Base-by-base conservation (phyloP, 2,329 filamentous ascomycete genomes). In the Cryoendolithus antarcticus region DNA sequence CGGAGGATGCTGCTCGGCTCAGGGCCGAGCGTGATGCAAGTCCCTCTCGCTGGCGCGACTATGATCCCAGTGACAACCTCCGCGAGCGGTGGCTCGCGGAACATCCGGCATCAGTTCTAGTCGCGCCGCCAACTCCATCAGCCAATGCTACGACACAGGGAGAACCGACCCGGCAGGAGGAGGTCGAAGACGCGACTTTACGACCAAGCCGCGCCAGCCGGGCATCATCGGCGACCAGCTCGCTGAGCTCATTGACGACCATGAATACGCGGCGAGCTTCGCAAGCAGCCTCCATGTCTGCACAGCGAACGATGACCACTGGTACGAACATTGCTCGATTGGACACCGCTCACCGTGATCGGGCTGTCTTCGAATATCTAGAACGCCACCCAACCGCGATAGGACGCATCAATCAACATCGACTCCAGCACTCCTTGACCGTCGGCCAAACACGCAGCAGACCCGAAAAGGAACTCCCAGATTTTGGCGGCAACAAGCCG, bases 301-400 rank as follows among this genome's bases (percentile, higher is more conserved):
- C 15, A 19, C 15, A 19, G 15, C 15, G 15, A 19, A 19, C 15
- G 15, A 19, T 19, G 15, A 19, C 15, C 15, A 19, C 15, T 19
- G 15, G 15, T 19, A 28, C 28, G 21, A 28, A 40, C 6, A 40
- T 40, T 7, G 31, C 38, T 6, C 48, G 40, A 12, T 37, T 40
- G 21, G 45, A 48, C 13, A 48, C 47, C 9, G 51, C 47, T 4
- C 38, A 45, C 29, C 42, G 51, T 33, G 80, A 85, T 53, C 49
- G 56, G 12, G 52, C 54, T 7, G 49, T 54, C 15, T 60, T 56
- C 41, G 45, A 47, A 12, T 55, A 58, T 30, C 67, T 83, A 30
- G 79, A 83, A 56, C 67, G 77, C 42, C 72, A 82, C 47, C 72
- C 73, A 21, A 83, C 80, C n/a, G 77, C 72, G 39, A 65, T 86